These are phyloP conservation scores for Podaxis sp. DNA, from an alignment of 768 basidiomycete genomes.

Conservation along the genomic window DNA sequence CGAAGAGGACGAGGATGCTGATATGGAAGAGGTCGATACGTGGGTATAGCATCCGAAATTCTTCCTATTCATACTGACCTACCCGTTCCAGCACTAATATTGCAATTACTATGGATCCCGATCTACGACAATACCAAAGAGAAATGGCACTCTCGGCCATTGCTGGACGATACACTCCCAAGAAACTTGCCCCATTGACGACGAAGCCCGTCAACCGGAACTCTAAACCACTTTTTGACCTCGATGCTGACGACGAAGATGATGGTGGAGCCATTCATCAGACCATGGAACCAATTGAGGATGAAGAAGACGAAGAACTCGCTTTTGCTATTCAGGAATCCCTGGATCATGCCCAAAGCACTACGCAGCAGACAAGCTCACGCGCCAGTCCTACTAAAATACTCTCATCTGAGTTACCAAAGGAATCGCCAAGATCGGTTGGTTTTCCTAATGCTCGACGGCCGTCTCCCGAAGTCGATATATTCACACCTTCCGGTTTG, in stretches of 20 bases:
- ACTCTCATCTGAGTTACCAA: neutral
- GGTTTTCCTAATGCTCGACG: constrained; percentile 6
- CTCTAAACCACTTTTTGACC: constrained; percentile 47
- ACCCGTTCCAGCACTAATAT: neutral
- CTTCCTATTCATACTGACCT: neutral
- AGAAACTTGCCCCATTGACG: constrained; percentile 25
- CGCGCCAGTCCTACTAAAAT: neutral
- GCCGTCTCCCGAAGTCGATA: constrained; percentile 17
- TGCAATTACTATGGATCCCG: constrained; percentile 42
- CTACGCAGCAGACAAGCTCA: neutral
- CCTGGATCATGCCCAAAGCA: constrained; percentile 31
- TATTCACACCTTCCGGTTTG: constrained; percentile 46
- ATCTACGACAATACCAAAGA: constrained; percentile 58
- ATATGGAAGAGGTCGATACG: constrained; percentile 83
- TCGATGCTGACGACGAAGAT: constrained; percentile 47
- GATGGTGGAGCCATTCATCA: constrained; percentile 23
- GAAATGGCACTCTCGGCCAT: constrained; percentile 61
- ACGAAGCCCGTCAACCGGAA: constrained; percentile 25
- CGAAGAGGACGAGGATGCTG: constrained; percentile 53
- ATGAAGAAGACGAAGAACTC: constrained; percentile 53
- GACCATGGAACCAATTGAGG: constrained; percentile 26
- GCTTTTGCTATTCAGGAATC: constrained; percentile 63
- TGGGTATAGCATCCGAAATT: constrained; percentile 27
- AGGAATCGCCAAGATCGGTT: constrained; percentile 4
- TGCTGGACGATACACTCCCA: constrained; percentile 41